Evolutionary conservation across 306 rosid genomes (phyloP).

Genomic region (Cajanus cajan): DNA sequence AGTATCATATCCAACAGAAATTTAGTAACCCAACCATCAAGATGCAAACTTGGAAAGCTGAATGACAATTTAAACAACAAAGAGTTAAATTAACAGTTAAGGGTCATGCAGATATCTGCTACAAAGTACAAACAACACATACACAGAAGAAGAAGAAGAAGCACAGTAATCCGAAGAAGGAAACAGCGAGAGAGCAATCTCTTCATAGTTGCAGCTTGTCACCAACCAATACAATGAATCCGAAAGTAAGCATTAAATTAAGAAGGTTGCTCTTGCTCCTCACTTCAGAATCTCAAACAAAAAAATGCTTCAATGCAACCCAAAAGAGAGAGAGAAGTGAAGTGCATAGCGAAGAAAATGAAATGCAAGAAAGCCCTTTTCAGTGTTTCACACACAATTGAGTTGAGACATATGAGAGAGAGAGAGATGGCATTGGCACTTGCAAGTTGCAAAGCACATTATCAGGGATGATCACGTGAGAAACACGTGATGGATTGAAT

Average conservation of each 20-base stretch:
- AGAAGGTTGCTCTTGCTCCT: background rate
- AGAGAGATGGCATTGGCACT: slow-evolving; percentile 1
- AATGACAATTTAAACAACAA: background rate
- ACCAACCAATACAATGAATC: slow-evolving; percentile 4
- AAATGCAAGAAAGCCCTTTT: background rate
- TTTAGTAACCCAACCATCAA: background rate
- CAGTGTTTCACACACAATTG: background rate
- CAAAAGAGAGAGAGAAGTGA: background rate
- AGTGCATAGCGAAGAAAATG: background rate
- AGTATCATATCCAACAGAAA: background rate
- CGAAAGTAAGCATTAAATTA: slow-evolving; percentile 14
- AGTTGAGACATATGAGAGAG: slow-evolving; percentile 25
- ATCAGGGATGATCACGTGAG: slow-evolving; percentile 49
- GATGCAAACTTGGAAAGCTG: background rate
- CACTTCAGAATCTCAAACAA: slow-evolving; percentile 10
- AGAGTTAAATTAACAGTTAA: background rate
- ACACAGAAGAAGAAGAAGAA: slow-evolving; percentile 39
- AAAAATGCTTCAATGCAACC: background rate
- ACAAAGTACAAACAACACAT: slow-evolving; percentile 35
- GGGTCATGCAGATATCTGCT: slow-evolving; percentile 1
- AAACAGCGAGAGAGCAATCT: slow-evolving; percentile 19
- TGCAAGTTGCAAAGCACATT: background rate
- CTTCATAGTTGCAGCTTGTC: slow-evolving; percentile 44
- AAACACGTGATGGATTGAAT: slow-evolving; percentile 26
- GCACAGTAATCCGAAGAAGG: slow-evolving; percentile 32